Base-by-base conservation (phyloP, 176 grass and related monocot genomes). In the Oryza meridionalis region DNA sequence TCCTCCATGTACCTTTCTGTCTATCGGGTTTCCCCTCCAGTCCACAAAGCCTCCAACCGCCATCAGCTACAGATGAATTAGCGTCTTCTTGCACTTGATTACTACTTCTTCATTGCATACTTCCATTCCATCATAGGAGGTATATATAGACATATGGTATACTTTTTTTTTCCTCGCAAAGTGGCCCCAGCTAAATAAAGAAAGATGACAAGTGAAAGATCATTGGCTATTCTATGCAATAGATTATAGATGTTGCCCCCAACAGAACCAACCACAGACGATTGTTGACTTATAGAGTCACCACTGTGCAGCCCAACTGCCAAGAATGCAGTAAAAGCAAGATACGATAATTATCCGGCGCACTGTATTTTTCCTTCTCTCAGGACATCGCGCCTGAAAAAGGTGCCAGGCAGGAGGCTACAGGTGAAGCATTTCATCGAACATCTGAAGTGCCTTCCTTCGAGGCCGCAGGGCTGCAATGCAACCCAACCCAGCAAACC, bases 21-120 rank as follows among this genome's bases (percentile, higher is more conserved):
- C 43, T 9, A 90, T 77, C 17, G 76, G 59, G 14, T 79, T 90
- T 42, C 91, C 88, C 45, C 88, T 88, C 91, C 91, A 93, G 32
- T 93, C 85, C 26, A 85, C 82, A 35, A 79, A 73, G 19, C 84
- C 49, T 29, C 87, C 81, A 40, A 45, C 76, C 1, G 71, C 70
- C 87, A 89, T 85, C 46, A 35, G 49, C 47, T 82, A 11, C 22
- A 6, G 12, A 46, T n/a, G 25, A 76, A n/a, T 13, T 11, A 17
- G 25, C 1, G 50, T 37, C 79, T 19, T 43, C 21, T 71, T 15
- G 29, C 47, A 26, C 47, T 58, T 25, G 1, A 12, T n/a, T 55
- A 59, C 49, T 61, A 9, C n/a, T 4, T 29, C 2, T 22, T 37
- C 26, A 37, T 1, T 32, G 21, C 4, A 1, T 12, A 21, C 12